Evolutionary conservation across 2,329 filamentous ascomycete species (phyloP), one percentile per base, ranked within the genome.

Genomic region (Anthostomella pinea): DNA sequence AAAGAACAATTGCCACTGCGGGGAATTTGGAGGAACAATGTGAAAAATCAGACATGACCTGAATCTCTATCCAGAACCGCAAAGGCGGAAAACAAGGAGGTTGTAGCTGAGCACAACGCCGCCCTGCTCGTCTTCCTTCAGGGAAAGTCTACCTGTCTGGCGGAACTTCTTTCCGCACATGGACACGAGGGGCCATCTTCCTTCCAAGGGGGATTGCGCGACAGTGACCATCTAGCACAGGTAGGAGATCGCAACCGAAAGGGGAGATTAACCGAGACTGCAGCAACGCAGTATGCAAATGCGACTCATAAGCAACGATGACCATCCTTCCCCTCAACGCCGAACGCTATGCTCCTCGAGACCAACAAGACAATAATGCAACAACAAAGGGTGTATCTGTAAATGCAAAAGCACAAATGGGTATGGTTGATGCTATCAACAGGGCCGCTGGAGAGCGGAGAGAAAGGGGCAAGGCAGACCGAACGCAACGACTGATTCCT

Each of bases 311-410:
- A 45, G 25, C 39, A 26, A 51, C 21, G 39, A 54, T 49, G 38
- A 46, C 34, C 38, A 40, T 27, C 45, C 41, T 37, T 44, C 45
- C 50, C 30, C 37, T 35, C 17, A 57, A 61, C 58, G 54, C 58
- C 58, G 39, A 46, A 58, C 49, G 58, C 58, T 61, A 60, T 61
- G 58, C 58, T 53, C 54, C 50, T 30, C 50, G 36, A 46, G 52
- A 44, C 18, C 53, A 43, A 48, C 43, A 46, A 35, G 41, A 48
- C 35, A 39, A 47, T 42, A 53, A 44, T 48, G 45, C 45, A 45
- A 57, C 35, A 47, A 51, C 31, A 45, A 39, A 40, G 43, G 40
- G 33, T 43, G 35, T 47, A 44, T 48, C 32, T 33, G 48, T 27
- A 35, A 38, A 40, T 29, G 31, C 27, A 41, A 27, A 29, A 29